Base-by-base conservation (phyloP, 2,329 filamentous ascomycete genomes). In the Pseudogymnoascus sp. region DNA sequence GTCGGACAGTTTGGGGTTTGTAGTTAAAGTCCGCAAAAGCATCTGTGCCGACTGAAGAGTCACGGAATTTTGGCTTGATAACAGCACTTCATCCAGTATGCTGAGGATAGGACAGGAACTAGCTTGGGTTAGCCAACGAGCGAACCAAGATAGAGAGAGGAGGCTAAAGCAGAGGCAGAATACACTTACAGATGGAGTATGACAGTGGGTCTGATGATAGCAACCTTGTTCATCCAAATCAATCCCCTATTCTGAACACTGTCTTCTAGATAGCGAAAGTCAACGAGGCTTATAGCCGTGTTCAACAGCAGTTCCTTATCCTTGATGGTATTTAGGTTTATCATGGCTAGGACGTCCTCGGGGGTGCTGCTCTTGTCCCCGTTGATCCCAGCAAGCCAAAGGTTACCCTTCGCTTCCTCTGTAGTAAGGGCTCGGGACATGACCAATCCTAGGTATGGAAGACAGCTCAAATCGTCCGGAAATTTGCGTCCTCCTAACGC, bases 261-360 rank as follows among this genome's bases (percentile, higher is more conserved):
- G 63, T 89, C 85, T 63, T 89, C 86, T 6, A 88, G 75, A 63
- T 82, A 83, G 63, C 83, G 81, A 69, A 89, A 89, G 70, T 89
- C 87, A 8, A 89, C 82, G 43, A 89, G 77, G 69, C 84, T 81
- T 62, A 89, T 85, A 1, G 84, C 84, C 2, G 84, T 83, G 65
- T 84, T 85, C 5, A 89, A 77, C 14, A 89, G 73, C 11, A 89
- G 71, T 64, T 88, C 84, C 66, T 84, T 82, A 65, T 89, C 85
- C 61, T 80, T 81, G 68, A 87, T 78, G 5, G 70, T 65, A 6
- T 75, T 71, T 7, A 83, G 69, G 65, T 81, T 77, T 40, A 79
- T 76, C 50, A 80, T 70, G 41, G 75, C 72, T 16, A 79, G 75
- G 24, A 77, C 72, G 53, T 76, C 66, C 50, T 70, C 75, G 24